These are phyloP conservation scores for Botrytis squamosa DNA, from an alignment of 2,329 filamentous ascomycete genomes.

Conservation along the genomic window DNA sequence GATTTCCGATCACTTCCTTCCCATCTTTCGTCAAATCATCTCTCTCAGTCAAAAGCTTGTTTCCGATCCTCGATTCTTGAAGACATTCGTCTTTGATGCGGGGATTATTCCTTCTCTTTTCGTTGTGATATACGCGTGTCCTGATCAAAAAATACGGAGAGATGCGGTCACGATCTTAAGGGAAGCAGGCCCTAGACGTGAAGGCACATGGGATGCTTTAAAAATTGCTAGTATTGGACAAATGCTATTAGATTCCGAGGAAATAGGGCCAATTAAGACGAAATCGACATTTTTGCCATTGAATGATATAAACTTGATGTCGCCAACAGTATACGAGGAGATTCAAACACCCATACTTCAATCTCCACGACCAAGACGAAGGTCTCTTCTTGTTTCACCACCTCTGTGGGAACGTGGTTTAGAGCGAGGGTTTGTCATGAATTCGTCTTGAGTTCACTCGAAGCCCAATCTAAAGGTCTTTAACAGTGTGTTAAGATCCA, in stretches of 20 bases:
- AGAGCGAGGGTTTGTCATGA: not conserved
- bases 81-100: constrained; percentile 31
- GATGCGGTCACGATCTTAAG: constrained; percentile 29
- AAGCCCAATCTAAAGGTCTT: not conserved
- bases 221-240: constrained; percentile 25
- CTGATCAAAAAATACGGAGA: constrained; percentile 21
- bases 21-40: constrained; percentile 26
- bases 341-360: constrained; percentile 10
- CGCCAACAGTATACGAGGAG: constrained; percentile 13
- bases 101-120: constrained; percentile 30
- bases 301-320: constrained; percentile 16
- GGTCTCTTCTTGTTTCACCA: constrained; percentile 19
- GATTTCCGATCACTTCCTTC: constrained; percentile 16
- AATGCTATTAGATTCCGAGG: constrained; percentile 19
- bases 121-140: constrained; percentile 26
- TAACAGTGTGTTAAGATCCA: not conserved
- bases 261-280: constrained; percentile 13
- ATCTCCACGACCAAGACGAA: constrained; percentile 15
- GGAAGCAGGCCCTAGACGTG: constrained; percentile 25
- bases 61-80: constrained; percentile 25
- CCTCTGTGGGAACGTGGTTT: constrained; percentile 15
- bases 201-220: constrained; percentile 29
- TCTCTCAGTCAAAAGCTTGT: constrained; percentile 23
- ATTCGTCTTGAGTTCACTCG: not conserved
- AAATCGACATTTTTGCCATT: not conserved